Conservation (phyloP, 2,329 filamentous ascomycete genomes). For the Botrytis aclada region DNA sequence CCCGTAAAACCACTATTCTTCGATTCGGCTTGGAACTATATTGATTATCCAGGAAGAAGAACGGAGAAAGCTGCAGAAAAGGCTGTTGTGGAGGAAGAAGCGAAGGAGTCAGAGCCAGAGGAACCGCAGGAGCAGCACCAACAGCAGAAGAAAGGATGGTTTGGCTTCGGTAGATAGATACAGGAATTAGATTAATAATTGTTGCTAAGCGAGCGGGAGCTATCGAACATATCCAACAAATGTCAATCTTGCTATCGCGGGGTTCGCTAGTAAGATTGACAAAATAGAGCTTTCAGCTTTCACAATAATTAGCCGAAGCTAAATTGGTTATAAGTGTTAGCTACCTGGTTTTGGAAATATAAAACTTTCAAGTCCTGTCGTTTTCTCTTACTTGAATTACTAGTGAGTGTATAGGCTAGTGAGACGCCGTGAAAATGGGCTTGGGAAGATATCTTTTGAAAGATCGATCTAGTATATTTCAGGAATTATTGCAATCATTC, state of each 20-base stretch:
- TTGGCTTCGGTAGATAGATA: slow-evolving; percentile 55
- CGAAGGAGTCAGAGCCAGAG: slow-evolving; percentile 30
- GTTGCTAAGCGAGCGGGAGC: background rate
- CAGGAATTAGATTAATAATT: background rate
- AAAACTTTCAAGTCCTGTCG: background rate
- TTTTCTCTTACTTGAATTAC: background rate
- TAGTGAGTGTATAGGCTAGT: too few species aligned
- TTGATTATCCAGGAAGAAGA: slow-evolving; percentile 74
- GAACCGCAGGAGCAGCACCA: slow-evolving; percentile 38
- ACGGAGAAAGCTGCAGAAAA: slow-evolving; percentile 36
- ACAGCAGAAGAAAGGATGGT: slow-evolving; percentile 70
- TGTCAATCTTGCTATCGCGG: background rate
- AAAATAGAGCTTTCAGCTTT: background rate
- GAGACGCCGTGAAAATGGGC: too few species aligned
- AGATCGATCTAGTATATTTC: too few species aligned
- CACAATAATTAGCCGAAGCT: background rate
- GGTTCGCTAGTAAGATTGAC: background rate
- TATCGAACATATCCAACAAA: background rate
- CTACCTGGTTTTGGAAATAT: background rate
- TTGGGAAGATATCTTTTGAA: too few species aligned
- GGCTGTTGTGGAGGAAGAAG: slow-evolving; percentile 21
- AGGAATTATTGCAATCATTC: too few species aligned
- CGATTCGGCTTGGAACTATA: slow-evolving; percentile 97
- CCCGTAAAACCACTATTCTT: slow-evolving; percentile 95
- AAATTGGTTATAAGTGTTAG: background rate